Evolutionary conservation across 2,329 filamentous ascomycete species (phyloP), one percentile per base, ranked within the genome.

Genomic region (Fusarium foetens): DNA sequence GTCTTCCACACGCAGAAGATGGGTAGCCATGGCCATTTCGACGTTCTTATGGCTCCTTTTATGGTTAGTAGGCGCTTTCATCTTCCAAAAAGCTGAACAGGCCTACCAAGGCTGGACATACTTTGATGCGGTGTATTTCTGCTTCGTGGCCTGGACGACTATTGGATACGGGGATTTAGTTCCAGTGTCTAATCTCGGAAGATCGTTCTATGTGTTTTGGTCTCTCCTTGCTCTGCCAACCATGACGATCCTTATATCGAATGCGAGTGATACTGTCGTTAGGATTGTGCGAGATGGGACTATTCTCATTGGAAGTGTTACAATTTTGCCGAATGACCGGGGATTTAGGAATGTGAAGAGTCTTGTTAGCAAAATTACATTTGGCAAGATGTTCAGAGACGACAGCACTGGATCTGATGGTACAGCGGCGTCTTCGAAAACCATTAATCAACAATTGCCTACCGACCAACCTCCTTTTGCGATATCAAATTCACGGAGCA

Each of bases 91-190:
- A 7, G 19, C 58, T 23, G 58, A 60, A 12, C 8, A 42, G 17
- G 11, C 23, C 17, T 36, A 60, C 23, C 58, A 60, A 36, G 16
- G 23, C 16, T 60, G 58, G 58, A 19, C 58, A 12, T 60, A 60
- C 38, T 60, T 60, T 53, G 58, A 60, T 23, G 58, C 58, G 16
- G 13, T 60, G 8, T 60, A 60, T n/a, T 60, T 60, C n/a, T 60
- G 46, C 38, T 60, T 60, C 29, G 58, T 13, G 27, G 46, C 58
- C 8, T 60, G 46, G 58, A 60, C 58, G 14, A 60, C 58, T n/a
- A 43, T 60, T 8, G 58, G 58, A 29, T 60, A 60, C 7, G 58
- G 58, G 3, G 58, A 60, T 25, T 21, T 60, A 2, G 13, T 14
- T 2, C 58, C 46, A 8, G 23, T 29, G 9, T 60, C 58, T 17